phyloP scores from a whole-genome alignment of 805 yeast species.

The Phaffomyces thermotolerans region DNA sequence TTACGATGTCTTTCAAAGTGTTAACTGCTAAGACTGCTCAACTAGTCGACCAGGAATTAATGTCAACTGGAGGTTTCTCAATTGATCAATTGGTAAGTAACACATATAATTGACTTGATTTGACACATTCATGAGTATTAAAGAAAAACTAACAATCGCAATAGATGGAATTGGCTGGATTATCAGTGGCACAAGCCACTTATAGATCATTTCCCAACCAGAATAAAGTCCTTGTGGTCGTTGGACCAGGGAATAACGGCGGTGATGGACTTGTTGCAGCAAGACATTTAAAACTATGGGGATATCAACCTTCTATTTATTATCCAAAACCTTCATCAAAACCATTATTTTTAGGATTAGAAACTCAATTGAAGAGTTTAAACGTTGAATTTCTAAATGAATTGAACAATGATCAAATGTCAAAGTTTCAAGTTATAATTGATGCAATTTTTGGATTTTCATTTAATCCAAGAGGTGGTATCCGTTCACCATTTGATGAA shows the following conservation, averaged over 20 bases:
- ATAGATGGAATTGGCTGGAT: constrained; percentile 91
- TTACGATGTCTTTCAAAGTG: constrained; percentile 26
- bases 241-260: constrained; percentile 95
- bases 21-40: constrained; percentile 55
- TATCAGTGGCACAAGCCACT: constrained; percentile 86
- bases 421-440: constrained; percentile 37
- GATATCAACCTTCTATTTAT: constrained; percentile 66
- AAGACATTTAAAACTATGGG: constrained; percentile 76
- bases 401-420: constrained; percentile 25
- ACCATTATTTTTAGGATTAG: constrained; percentile 51
- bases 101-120: not conserved
- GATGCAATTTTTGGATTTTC: constrained; percentile 94
- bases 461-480: constrained; percentile 65
- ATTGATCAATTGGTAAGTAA: constrained; percentile 59
- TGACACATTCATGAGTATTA: no score
- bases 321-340: constrained; percentile 67
- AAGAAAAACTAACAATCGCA: constrained; percentile 20
- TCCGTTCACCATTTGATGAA: constrained; percentile 66
- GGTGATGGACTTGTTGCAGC: constrained; percentile 98
- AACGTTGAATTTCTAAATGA: constrained; percentile 49
- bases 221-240: constrained; percentile 56
- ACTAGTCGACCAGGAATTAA: constrained; percentile 72
- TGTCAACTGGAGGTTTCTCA: constrained; percentile 78
- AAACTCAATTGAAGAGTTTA: constrained; percentile 59
- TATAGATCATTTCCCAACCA: constrained; percentile 52